Base-by-base conservation (phyloP, 176 grass and related monocot species). In the Phoenix roebelenii region DNA sequence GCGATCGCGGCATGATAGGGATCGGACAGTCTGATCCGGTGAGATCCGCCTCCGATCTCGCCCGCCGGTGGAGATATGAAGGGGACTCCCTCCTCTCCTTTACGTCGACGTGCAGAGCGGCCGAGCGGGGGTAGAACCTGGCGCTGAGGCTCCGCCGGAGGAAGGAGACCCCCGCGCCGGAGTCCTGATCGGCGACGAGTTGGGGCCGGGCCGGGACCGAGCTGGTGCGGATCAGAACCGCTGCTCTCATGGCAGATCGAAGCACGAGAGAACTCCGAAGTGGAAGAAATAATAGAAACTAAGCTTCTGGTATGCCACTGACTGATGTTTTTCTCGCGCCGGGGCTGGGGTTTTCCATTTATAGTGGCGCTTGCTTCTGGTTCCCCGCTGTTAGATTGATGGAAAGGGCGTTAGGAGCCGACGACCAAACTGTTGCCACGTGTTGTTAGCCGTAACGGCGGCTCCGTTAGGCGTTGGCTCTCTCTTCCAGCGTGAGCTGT, bases 31-130 rank as follows among this genome's bases (percentile, higher is more conserved):
- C 61, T 18, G 79, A 73, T 15, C 24, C 52, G 44, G 59, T 24
- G 58, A 80, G 50, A 73, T 82, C 83, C 10, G 76, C 49, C 72
- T 80, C 89, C 5, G 91, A 90, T 66, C 71, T 77, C 25, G 77
- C 64, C 49, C 83, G 86, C 67, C 77, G 82, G 68, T 87, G 79
- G 62, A 72, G 26, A 18, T 18, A 17, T 14, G 25, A 16, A 44
- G 35, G 35, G 35, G 12, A 44, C 5, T 25, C 16, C 48, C 53
- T 51, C 5, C 49, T 58, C 23, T 20, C 67, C 18, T 25, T 39
- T 6, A 2, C 52, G 59, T 49, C 57, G 49, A 25, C 7, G 16
- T 50, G 16, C 54, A 23, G 18, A 55, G 25, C 26, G n/a, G 15
- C 35, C 9, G 79, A 30, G 29, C 67, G 52, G 51, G 54, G 25